A percentile compares a stretch with the other conserved stretches of the same genome.
Conservation (phyloP, 148 eudicot genomes). For the Amaranthus palmeri region DNA sequence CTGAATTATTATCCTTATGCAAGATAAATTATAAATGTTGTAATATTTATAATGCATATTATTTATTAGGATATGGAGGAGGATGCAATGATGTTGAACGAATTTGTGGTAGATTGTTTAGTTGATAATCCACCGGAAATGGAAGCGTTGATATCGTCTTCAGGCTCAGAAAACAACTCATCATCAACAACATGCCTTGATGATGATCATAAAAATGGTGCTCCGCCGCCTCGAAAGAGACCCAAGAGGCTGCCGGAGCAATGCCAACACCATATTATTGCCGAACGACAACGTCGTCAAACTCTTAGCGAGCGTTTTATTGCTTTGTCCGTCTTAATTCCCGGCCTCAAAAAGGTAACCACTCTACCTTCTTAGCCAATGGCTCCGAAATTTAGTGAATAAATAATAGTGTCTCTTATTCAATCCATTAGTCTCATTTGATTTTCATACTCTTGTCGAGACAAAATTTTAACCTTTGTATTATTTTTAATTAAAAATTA, state of each 20-base stretch:
- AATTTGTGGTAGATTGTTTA: constrained; percentile 17
- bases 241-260: constrained; percentile 20
- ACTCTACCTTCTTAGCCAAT: too few relatives aligned
- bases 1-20: too few relatives aligned
- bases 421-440: too few relatives aligned
- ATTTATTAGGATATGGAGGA: constrained; percentile 19
- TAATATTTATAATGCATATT: neutral
- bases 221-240: constrained; percentile 2
- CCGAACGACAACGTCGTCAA: constrained; percentile 41
- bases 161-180: constrained; percentile 20
- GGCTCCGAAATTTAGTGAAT: too few relatives aligned
- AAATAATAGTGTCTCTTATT: too few relatives aligned
- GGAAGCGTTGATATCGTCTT: constrained; percentile 7
- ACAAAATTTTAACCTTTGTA: too few relatives aligned
- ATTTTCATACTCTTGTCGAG: too few relatives aligned
- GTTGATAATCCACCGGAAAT: constrained; percentile 18
- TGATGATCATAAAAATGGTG: neutral
- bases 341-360: constrained; percentile 33
- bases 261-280: constrained; percentile 31
- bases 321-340: constrained; percentile 40
- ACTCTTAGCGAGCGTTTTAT: constrained; percentile 44
- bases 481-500: too few relatives aligned
- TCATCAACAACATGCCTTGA: constrained; percentile 10
- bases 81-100: constrained; percentile 21
- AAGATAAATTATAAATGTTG: too few relatives aligned